A percentile compares a stretch with the other conserved stretches of the same genome.
Conservation (phyloP, 768 basidiomycete species). For the Tremella mesenterica region DNA sequence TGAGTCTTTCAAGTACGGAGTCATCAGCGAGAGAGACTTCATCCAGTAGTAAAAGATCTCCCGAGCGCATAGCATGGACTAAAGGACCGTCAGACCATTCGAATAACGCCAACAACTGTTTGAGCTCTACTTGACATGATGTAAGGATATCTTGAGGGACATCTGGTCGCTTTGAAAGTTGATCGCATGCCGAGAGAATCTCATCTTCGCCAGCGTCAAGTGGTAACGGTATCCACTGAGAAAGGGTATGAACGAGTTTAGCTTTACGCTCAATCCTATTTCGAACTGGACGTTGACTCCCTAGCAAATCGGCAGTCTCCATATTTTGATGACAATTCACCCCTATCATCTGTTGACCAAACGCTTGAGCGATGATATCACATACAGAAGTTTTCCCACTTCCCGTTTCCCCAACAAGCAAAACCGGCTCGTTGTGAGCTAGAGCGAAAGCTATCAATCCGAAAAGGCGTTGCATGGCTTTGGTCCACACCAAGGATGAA, state of each 20-base stretch:
- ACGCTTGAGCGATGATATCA: constrained; percentile 69
- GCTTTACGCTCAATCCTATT: constrained; percentile 52
- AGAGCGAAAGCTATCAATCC: constrained; percentile 74
- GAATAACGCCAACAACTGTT: constrained; percentile 64
- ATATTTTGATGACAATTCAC: constrained; percentile 98
- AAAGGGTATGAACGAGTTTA: constrained; percentile 14
- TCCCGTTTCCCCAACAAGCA: constrained; percentile 94
- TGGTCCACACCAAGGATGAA: constrained; percentile 74
- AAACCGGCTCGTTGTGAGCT: constrained; percentile 81
- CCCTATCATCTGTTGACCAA: constrained; percentile 55
- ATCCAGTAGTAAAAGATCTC: constrained; percentile 81
- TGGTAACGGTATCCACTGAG: neutral
- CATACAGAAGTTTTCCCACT: constrained; percentile 97
- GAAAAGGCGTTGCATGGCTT: constrained; percentile 83
- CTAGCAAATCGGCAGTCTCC: constrained; percentile 93
- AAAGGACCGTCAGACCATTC: constrained; percentile 98
- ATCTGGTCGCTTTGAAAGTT: constrained; percentile 46
- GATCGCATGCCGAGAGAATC: constrained; percentile 24
- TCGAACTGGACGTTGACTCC: constrained; percentile 79
- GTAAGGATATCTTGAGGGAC: constrained; percentile 49
- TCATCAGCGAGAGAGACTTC: constrained; percentile 97
- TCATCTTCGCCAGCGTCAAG: constrained; percentile 19
- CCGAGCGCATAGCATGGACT: constrained; percentile 76
- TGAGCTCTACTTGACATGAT: constrained; percentile 29
- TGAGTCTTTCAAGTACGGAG: constrained; percentile 91